Percentiles rank a stretch among this genome's conserved stretches.
phyloP scores from a whole-genome alignment of 2,329 filamentous ascomycete genomes.

The Fusarium xyrophilum region DNA sequence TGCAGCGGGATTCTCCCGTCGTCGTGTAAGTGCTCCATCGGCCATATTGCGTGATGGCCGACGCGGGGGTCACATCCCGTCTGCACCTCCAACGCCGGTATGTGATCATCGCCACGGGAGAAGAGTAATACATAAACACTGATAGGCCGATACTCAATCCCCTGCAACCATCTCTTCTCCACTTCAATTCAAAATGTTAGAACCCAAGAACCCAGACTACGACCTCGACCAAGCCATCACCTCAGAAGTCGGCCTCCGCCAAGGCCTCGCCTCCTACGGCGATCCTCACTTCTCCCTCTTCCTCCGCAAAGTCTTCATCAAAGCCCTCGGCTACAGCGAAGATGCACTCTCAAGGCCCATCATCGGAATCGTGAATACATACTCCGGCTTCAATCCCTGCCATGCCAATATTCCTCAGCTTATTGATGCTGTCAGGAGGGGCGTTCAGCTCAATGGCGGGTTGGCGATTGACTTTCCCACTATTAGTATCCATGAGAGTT shows the following conservation, averaged over 20 bases:
- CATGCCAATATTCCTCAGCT: slow-evolving; percentile 76
- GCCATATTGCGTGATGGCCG: slow-evolving; percentile 28
- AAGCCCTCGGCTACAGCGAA: slow-evolving; percentile 75
- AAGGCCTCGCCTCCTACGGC: slow-evolving; percentile 72
- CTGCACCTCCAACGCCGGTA: not conserved
- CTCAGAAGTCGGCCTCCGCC: slow-evolving; percentile 61
- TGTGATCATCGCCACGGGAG: slow-evolving; percentile 20
- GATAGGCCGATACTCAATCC: slow-evolving; percentile 22
- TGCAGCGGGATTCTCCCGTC: not conserved
- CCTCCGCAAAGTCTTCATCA: slow-evolving; percentile 78
- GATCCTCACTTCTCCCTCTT: slow-evolving; percentile 79
- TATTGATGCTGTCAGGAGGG: slow-evolving; percentile 73
- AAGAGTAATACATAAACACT: slow-evolving; percentile 34
- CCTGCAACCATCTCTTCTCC: not conserved
- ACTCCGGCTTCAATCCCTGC: slow-evolving; percentile 76
- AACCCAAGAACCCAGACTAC: slow-evolving; percentile 58
- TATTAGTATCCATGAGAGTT: slow-evolving; percentile 74
- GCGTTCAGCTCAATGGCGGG: slow-evolving; percentile 70
- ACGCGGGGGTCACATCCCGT: slow-evolving; percentile 33
- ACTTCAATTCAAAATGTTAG: slow-evolving; percentile 19
- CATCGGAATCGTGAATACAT: slow-evolving; percentile 77
- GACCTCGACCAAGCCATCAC: slow-evolving; percentile 63
- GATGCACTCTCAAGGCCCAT: slow-evolving; percentile 74
- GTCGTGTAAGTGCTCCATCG: slow-evolving; percentile 21
- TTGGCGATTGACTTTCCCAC: slow-evolving; percentile 77